Conservation (phyloP, 345 rosid species). For the Cardiospermum halicacabum region DNA sequence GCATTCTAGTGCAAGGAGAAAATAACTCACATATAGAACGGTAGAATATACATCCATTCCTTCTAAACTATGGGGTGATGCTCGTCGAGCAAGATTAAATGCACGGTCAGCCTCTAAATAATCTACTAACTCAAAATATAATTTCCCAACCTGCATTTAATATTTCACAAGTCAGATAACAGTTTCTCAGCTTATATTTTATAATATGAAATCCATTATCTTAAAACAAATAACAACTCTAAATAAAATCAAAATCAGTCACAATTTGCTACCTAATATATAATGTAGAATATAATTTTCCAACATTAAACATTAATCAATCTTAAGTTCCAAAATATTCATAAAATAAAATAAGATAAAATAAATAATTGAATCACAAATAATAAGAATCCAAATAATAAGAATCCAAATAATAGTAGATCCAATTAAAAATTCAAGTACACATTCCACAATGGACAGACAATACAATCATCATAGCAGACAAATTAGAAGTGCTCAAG, state of each 20-base stretch:
- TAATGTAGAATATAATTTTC: not conserved
- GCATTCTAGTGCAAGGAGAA: conserved; percentile 12
- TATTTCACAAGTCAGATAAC: conserved; percentile 3
- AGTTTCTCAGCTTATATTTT: too few relatives aligned
- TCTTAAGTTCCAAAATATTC: too few relatives aligned
- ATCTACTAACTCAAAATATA: conserved; percentile 80
- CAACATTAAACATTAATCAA: too few relatives aligned
- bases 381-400: too few relatives aligned
- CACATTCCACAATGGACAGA: not conserved
- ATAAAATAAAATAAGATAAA: not conserved
- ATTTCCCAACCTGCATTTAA: conserved; percentile 81
- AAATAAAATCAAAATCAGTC: not conserved
- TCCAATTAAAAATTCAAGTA: not conserved
- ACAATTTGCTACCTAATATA: not conserved
- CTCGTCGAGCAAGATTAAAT: conserved; percentile 71
- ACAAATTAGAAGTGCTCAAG: not conserved
- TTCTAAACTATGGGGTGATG: conserved; percentile 88
- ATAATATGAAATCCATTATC: too few relatives aligned
- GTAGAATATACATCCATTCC: conserved; percentile 96
- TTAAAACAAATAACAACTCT: too few relatives aligned
- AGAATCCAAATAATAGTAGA: too few relatives aligned
- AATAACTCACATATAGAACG: conserved; percentile 76
- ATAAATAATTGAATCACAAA: not conserved
- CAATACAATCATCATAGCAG: not conserved
- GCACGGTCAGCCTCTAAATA: conserved; percentile 91